A percentile compares a stretch with the other conserved stretches of the same genome.
Conservation (phyloP, 768 basidiomycete genomes). For the Kwoniella heveanensis region DNA sequence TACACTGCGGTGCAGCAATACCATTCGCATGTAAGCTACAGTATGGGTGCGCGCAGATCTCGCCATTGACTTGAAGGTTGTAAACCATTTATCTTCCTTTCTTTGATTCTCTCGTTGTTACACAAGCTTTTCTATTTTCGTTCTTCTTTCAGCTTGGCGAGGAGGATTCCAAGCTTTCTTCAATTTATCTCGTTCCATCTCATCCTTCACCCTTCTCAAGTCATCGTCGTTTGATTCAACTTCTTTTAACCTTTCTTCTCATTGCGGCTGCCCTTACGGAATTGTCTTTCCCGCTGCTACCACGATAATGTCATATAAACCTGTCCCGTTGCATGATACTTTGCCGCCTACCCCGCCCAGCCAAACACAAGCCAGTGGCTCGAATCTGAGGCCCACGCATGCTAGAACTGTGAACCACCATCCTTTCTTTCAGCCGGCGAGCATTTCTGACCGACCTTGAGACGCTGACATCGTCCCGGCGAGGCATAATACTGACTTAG, state of each 20-base stretch:
- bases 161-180: not conserved
- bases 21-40: no score
- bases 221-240: not conserved
- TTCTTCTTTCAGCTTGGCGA: not conserved
- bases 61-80: no score
- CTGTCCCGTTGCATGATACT: conserved; percentile 4
- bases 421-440: not conserved
- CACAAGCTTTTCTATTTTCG: not conserved
- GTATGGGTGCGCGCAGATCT: no score
- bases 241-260: not conserved
- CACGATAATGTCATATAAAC: conserved; percentile 5
- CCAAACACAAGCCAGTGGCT: conserved; percentile 1
- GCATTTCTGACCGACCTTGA: no score
- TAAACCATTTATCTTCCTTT: no score
- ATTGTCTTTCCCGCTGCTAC: not conserved
- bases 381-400: not conserved
- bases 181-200: not conserved
- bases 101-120: not conserved
- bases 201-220: not conserved
- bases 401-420: conserved; percentile 8
- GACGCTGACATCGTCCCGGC: no score
- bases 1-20: no score
- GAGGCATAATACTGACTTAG: not conserved
- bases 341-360: conserved; percentile 7
- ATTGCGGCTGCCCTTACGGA: not conserved